Conservation (phyloP, 1,284 basidiomycete species). For the Pholiota adiposa region DNA sequence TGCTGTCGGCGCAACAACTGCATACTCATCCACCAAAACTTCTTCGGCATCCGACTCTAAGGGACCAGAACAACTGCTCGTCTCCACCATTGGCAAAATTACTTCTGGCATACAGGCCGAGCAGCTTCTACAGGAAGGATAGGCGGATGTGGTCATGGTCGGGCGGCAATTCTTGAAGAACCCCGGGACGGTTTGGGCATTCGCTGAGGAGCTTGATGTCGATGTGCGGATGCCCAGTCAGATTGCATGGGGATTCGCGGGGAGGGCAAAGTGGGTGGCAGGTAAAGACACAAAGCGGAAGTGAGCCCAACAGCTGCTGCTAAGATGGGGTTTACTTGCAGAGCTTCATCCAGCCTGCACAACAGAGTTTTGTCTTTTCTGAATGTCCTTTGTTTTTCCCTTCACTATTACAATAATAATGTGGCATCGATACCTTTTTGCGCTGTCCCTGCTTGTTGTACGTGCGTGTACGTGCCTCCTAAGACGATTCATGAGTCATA, state of each 20-base stretch:
- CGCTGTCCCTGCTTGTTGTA: no score
- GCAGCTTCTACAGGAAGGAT: conserved; percentile 47
- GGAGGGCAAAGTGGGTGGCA: conserved; percentile 25
- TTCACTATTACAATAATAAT: no score
- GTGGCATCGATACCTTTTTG: no score
- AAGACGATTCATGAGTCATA: no score
- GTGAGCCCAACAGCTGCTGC: no score
- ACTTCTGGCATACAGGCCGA: conserved; percentile 53
- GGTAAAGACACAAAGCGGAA: neutral
- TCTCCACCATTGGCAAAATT: conserved; percentile 61
- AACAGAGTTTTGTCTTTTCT: no score
- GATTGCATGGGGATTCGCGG: conserved; percentile 54
- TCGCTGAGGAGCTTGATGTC: conserved; percentile 54
- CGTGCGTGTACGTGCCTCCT: no score
- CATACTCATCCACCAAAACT: conserved; percentile 2
- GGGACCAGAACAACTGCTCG: conserved; percentile 35
- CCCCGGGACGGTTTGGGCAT: conserved; percentile 52
- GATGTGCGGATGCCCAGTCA: conserved; percentile 48
- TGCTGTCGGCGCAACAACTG: conserved; percentile 48
- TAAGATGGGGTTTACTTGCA: no score
- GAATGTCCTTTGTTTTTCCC: no score
- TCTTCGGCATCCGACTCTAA: neutral
- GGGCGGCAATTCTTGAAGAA: conserved; percentile 64
- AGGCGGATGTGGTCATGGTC: conserved; percentile 59
- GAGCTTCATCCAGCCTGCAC: no score